These are phyloP conservation scores for Sclerotinia subarctica DNA, from an alignment of 2,329 filamentous ascomycete genomes.

Conservation along the genomic window DNA sequence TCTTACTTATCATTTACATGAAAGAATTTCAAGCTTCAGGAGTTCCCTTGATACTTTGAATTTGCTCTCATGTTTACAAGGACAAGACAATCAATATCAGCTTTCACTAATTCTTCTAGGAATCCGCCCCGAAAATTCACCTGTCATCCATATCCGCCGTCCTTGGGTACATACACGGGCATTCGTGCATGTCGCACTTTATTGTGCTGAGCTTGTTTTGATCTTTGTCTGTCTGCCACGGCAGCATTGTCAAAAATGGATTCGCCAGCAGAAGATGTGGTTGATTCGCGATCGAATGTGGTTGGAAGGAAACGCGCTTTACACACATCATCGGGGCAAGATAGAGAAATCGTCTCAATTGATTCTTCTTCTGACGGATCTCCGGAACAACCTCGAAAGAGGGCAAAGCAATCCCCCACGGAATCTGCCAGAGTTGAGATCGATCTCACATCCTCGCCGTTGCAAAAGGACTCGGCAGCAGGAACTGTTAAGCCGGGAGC, in stretches of 20 bases:
- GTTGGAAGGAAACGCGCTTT: slow-evolving; percentile 19
- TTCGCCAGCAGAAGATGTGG: slow-evolving; percentile 7
- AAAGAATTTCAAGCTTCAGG: neutral
- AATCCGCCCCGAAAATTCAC: neutral
- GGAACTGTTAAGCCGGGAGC: neutral
- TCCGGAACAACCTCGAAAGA: slow-evolving; percentile 8
- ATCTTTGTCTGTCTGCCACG: neutral
- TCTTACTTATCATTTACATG: neutral
- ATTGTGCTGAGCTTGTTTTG: neutral
- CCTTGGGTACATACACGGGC: neutral
- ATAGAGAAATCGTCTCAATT: slow-evolving; percentile 6
- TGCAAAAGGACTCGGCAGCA: neutral
- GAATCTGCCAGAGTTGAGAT: neutral
- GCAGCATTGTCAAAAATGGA: slow-evolving; percentile 4
- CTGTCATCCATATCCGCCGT: neutral
- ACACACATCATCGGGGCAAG: slow-evolving; percentile 8
- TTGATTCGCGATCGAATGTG: slow-evolving; percentile 15
- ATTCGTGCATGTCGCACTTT: neutral
- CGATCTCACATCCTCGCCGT: slow-evolving; percentile 7
- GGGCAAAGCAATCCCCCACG: slow-evolving; percentile 2
- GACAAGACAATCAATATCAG: neutral
- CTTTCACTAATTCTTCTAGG: slow-evolving; percentile 21
- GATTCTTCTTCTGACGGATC: slow-evolving; percentile 21
- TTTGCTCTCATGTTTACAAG: neutral
- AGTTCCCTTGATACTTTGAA: neutral